A percentile compares a stretch with the other conserved stretches of the same genome.
Conservation (phyloP, 1,284 basidiomycete species). For the Pterulicium gracile region DNA sequence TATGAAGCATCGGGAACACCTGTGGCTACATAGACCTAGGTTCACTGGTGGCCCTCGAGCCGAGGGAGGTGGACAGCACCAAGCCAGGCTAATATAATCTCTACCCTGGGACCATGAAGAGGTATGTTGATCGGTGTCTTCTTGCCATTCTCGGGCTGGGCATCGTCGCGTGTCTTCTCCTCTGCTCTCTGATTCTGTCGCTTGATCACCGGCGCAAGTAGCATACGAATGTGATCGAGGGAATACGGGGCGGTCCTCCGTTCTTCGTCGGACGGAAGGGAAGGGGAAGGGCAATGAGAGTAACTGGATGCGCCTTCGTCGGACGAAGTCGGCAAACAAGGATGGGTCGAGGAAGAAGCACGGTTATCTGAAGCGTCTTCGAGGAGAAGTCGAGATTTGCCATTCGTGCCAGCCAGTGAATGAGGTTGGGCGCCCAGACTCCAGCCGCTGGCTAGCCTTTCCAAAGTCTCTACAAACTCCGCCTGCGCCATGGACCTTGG, state of each 20-base stretch:
- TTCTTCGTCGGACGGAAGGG: constrained; percentile 19
- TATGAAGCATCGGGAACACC: no score
- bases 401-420: constrained; percentile 26
- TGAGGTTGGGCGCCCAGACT: constrained; percentile 45
- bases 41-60: no score
- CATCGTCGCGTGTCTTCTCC: constrained; percentile 37
- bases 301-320: constrained; percentile 6
- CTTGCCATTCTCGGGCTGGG: constrained; percentile 38
- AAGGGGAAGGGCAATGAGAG: constrained; percentile 11
- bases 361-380: no score
- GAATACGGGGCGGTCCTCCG: constrained; percentile 26
- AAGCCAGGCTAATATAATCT: constrained; percentile 73
- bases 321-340: no score
- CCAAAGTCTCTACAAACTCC: constrained; percentile 72
- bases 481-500: constrained; percentile 78
- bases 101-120: constrained; percentile 71
- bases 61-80: constrained; percentile 66
- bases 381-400: no score
- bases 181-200: constrained; percentile 45
- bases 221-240: constrained; percentile 54
- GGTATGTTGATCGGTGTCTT: constrained; percentile 64
- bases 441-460: constrained; percentile 67
- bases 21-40: no score
- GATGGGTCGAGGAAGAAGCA: constrained; percentile 12
- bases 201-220: constrained; percentile 55